phyloP scores from a whole-genome alignment of 148 eudicot genomes.

The Camellia japonica region DNA sequence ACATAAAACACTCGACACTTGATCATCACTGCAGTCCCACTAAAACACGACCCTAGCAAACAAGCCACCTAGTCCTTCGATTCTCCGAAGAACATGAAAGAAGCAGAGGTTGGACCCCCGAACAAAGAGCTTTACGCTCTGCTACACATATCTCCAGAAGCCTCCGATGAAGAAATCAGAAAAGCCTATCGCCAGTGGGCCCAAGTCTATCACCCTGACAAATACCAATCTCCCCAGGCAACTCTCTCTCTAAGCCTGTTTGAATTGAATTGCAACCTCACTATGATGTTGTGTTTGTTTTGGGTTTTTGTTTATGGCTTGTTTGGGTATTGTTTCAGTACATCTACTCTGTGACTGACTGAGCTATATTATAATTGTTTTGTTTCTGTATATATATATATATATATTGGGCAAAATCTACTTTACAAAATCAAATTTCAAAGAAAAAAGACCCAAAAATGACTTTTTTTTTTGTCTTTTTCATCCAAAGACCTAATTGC shows the following conservation, averaged over 20 bases:
- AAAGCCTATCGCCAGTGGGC: slow-evolving; percentile 99
- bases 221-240: slow-evolving; percentile 74
- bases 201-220: slow-evolving; percentile 93
- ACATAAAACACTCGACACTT: too few species aligned
- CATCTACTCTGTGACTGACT: too few species aligned
- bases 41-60: slow-evolving; percentile 4
- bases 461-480: too few species aligned
- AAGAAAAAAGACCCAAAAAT: too few species aligned
- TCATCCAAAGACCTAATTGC: too few species aligned
- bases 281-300: not conserved
- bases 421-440: too few species aligned
- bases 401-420: too few species aligned
- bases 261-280: not conserved
- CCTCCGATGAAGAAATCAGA: slow-evolving; percentile 86
- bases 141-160: slow-evolving; percentile 81
- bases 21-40: not conserved
- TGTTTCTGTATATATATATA: not conserved
- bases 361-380: too few species aligned
- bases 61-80: not conserved
- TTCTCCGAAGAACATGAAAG: slow-evolving; percentile 30
- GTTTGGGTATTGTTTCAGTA: not conserved
- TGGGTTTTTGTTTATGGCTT: not conserved
- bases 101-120: slow-evolving; percentile 26
- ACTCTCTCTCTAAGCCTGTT: not conserved
- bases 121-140: slow-evolving; percentile 79